Conservation (phyloP, 352 stramenopile species). For the Aphanomyces euteiches region DNA sequence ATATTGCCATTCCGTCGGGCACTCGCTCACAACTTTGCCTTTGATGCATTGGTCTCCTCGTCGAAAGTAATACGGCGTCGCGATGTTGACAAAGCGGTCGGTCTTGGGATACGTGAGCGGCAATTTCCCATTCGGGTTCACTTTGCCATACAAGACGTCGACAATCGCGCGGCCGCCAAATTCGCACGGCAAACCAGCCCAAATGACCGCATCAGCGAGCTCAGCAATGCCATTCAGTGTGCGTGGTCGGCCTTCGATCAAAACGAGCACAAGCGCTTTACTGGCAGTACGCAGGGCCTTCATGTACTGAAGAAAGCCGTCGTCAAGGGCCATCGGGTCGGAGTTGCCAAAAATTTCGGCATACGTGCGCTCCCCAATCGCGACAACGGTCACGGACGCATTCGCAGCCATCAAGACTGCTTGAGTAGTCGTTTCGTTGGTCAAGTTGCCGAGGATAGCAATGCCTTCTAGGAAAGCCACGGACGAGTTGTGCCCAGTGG, state of each 20-base stretch:
- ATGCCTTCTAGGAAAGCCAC: constrained; percentile 87
- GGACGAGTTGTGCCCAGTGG: constrained; percentile 63
- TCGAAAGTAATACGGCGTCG: constrained; percentile 30
- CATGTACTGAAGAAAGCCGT: constrained; percentile 70
- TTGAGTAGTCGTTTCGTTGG: constrained; percentile 32
- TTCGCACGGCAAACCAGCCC: constrained; percentile 74
- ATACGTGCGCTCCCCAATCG: constrained; percentile 39
- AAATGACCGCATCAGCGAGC: constrained; percentile 64
- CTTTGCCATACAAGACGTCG: constrained; percentile 72
- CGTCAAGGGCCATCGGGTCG: constrained; percentile 36
- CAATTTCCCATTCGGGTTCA: constrained; percentile 75
- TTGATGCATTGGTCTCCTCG: constrained; percentile 36
- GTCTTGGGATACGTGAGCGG: constrained; percentile 85
- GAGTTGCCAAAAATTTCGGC: constrained; percentile 60
- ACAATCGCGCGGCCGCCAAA: constrained; percentile 75
- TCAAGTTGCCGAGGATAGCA: constrained; percentile 49
- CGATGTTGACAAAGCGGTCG: constrained; percentile 33
- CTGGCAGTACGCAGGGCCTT: constrained; percentile 51
- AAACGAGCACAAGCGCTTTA: constrained; percentile 74
- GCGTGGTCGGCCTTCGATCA: constrained; percentile 73
- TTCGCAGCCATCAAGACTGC: constrained; percentile 31
- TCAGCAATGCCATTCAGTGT: constrained; percentile 57
- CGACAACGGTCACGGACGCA: constrained; percentile 34
- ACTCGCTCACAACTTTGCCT: constrained; percentile 33
- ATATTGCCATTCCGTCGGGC: constrained; percentile 53